Evolutionary conservation across 1,284 basidiomycete species (phyloP).

Genomic region (Tetrapyrgos nigripes): DNA sequence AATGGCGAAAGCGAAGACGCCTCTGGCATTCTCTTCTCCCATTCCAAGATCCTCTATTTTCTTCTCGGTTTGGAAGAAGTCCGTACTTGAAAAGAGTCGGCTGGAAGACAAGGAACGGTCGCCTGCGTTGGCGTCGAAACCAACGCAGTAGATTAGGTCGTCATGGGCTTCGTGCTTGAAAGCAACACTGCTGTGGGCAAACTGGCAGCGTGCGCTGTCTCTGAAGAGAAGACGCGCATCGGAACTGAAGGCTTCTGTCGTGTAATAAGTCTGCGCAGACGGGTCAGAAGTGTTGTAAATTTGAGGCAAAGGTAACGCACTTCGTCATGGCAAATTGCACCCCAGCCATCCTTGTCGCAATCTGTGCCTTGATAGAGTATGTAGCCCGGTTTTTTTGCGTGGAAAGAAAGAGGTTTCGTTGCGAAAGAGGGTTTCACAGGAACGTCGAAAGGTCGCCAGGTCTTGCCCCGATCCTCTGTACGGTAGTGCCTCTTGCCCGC

Average conservation of each 20-base stretch:
- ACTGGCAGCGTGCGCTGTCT: conserved; percentile 82
- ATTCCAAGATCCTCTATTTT: conserved; percentile 85
- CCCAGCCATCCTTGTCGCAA: conserved; percentile 72
- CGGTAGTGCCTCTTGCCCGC: conserved; percentile 78
- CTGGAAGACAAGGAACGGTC: conserved; percentile 61
- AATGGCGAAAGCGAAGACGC: conserved; percentile 88
- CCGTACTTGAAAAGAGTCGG: conserved; percentile 80
- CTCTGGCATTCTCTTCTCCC: conserved; percentile 79
- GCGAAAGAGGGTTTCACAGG: conserved; percentile 66
- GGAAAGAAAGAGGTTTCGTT: conserved; percentile 79
- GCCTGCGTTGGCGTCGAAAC: conserved; percentile 69
- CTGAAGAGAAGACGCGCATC: conserved; percentile 62
- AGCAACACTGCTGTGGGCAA: conserved; percentile 83
- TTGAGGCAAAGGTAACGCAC: conserved; percentile 41
- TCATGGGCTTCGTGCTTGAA: conserved; percentile 77
- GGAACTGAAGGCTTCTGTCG: conserved; percentile 79
- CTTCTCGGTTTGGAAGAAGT: conserved; percentile 77
- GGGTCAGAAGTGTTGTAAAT: conserved; percentile 17
- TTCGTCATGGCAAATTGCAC: conserved; percentile 77
- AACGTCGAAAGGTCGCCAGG: conserved; percentile 84
- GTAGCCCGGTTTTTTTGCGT: conserved; percentile 75
- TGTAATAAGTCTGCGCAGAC: conserved; percentile 77
- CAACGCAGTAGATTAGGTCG: conserved; percentile 87
- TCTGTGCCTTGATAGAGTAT: conserved; percentile 86
- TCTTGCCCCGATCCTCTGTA: conserved; percentile 84